Percentiles rank a stretch among this genome's conserved stretches.
Conservation (phyloP, 228 moss, liverwort and hornwort genomes). For the Sphagnum magellanicum region DNA sequence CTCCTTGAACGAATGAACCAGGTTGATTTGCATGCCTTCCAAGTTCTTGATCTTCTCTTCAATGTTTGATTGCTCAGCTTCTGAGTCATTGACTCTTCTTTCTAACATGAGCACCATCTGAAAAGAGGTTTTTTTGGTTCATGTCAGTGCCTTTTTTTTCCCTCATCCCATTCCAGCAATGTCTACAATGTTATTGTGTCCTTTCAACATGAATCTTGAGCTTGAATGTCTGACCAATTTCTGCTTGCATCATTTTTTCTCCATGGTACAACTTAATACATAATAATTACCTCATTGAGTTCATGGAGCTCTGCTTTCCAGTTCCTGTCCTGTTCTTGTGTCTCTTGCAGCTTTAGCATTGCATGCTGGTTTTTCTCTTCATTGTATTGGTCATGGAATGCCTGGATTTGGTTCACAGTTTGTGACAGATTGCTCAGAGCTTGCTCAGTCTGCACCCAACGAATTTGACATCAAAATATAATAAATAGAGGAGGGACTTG, state of each 20-base stretch:
- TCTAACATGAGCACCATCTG: constrained; percentile 9
- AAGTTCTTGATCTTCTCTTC: constrained; percentile 41
- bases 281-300: constrained; percentile 9
- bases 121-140: not conserved
- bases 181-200: too few relatives aligned
- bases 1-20: constrained; percentile 49
- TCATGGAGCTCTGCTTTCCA: constrained; percentile 32
- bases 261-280: not conserved
- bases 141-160: too few relatives aligned
- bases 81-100: constrained; percentile 9
- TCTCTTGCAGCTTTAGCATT: constrained; percentile 17
- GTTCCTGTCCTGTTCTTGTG: constrained; percentile 20
- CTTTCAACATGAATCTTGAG: too few relatives aligned
- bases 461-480: constrained; percentile 8
- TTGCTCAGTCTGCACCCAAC: constrained; percentile 23
- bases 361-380: constrained; percentile 27
- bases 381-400: constrained; percentile 13
- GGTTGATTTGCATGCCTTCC: constrained; percentile 47
- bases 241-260: too few relatives aligned
- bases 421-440: constrained; percentile 24
- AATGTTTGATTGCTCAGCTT: constrained; percentile 1
- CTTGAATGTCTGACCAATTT: too few relatives aligned
- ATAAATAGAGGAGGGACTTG: not conserved
- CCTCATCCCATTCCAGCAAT: too few relatives aligned
- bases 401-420: constrained; percentile 41